Evolutionary conservation across 345 rosid genomes (phyloP), one percentile per base, ranked within the genome.

Genomic region (Salix koriyanagi): DNA sequence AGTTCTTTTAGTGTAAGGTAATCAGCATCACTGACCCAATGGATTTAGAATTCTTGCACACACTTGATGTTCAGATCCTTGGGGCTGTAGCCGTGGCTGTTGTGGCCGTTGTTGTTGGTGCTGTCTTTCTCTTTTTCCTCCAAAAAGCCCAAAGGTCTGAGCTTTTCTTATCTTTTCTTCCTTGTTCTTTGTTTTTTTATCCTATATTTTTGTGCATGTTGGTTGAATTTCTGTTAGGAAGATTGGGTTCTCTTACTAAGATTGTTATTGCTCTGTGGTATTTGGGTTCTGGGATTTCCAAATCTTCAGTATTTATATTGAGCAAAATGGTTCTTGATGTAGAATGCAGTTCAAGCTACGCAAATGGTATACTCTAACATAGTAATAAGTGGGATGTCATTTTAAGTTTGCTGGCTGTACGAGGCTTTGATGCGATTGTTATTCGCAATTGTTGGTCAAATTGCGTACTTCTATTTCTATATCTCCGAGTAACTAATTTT

Each of bases 71-170:
- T 75, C 92, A 95, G 88, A 82, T 93, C 81, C 89, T 93, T 42
- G 81, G 81, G 65, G 99, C 91, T 52, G 88, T 88, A 50, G 93
- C 82, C 56, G 97, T 91, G 5, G 99, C 99, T 77, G 64, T 93
- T 73, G 67, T 90, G 72, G 97, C 97, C 72, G 73, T 82, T 77
- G 84, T 42, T 65, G 74, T 87, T 13, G 96, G 90, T 58, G 93
- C 89, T 75, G 85, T 87, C 67, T 93, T 82, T 67, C 86, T 87
- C 37, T 79, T 87, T 87, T 26, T 90, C 91, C 76, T 83, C 90
- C 79, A 89, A 80, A 73, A 94, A 91, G 64, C 85, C 91, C 50
- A 90, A 85, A 91, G 97, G 98, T 94, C 69, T 41, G 60, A 72
- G 67, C 83, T 79, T 76, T 79, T 36, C 21, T 66, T 77, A 2